Percentiles rank a stretch among this genome's conserved stretches.
Evolutionary conservation across 73 alveolate genomes (phyloP).

Genomic region (Uronychia setigera): DNA sequence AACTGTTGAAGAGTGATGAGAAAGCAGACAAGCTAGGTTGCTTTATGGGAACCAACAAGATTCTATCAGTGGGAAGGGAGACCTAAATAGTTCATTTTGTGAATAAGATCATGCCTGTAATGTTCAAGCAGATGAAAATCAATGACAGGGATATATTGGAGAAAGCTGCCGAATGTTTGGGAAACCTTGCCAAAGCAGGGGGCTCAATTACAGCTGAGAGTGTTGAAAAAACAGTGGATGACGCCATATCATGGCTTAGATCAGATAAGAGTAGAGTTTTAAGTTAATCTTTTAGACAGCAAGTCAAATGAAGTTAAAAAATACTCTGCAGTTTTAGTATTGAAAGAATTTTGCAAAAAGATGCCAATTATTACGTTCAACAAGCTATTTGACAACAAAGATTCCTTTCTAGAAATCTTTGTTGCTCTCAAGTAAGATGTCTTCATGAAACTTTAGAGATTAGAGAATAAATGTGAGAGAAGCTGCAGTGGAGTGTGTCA

Average conservation of each 20-base stretch:
- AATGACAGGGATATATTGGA: slow-evolving; percentile 42
- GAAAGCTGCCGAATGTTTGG: slow-evolving; percentile 66
- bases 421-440: slow-evolving; percentile 33
- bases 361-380: slow-evolving; percentile 63
- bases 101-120: slow-evolving; percentile 62
- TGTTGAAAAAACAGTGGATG: slow-evolving; percentile 47
- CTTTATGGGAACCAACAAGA: slow-evolving; percentile 56
- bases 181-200: slow-evolving; percentile 71
- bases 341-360: slow-evolving; percentile 58
- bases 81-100: slow-evolving; percentile 55
- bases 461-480: slow-evolving; percentile 45
- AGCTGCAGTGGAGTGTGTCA: slow-evolving; percentile 61
- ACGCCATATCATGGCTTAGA: slow-evolving; percentile 55
- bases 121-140: slow-evolving; percentile 51
- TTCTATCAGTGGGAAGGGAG: slow-evolving; percentile 65
- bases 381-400: slow-evolving; percentile 34
- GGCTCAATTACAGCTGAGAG: slow-evolving; percentile 63
- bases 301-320: slow-evolving; percentile 46
- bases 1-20: slow-evolving; percentile 37
- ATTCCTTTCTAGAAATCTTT: slow-evolving; percentile 40
- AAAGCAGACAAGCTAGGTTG: slow-evolving; percentile 61
- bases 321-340: slow-evolving; percentile 61
- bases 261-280: slow-evolving; percentile 12
- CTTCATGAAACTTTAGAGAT: slow-evolving; percentile 32
- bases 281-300: neutral